phyloP scores from a whole-genome alignment of 2,329 filamentous ascomycete genomes.

The Trichoderma endophyticum region DNA sequence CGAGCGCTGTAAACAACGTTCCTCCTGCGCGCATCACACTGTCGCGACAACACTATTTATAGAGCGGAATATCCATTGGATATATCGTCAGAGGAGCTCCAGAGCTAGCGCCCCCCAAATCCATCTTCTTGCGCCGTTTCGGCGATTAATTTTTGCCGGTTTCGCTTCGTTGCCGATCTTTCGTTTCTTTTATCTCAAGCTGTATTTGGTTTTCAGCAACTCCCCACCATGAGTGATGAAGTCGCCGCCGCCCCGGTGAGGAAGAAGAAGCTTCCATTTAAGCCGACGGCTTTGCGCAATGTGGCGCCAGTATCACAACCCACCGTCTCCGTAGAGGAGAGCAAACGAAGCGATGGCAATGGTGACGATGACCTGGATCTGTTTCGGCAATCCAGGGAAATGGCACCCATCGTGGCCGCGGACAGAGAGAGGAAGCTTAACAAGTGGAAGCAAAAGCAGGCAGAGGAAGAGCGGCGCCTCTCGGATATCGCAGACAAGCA shows the following conservation, averaged over 20 bases:
- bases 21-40: not conserved
- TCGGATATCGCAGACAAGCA: constrained; percentile 24
- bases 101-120: not conserved
- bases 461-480: constrained; percentile 23
- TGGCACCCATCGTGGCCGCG: constrained; percentile 45
- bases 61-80: not conserved
- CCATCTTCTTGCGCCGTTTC: not conserved
- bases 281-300: constrained; percentile 44
- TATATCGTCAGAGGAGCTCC: not conserved
- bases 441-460: constrained; percentile 27
- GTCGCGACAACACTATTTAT: not conserved
- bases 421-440: constrained; percentile 35
- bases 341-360: constrained; percentile 17
- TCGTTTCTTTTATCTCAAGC: not conserved
- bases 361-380: constrained; percentile 42
- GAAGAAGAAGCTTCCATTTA: constrained; percentile 48
- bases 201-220: constrained; percentile 18
- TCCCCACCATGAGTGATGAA: constrained; percentile 30
- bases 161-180: not conserved
- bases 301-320: constrained; percentile 27
- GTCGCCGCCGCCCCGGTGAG: constrained; percentile 24
- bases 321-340: constrained; percentile 11
- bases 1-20: constrained; percentile 10
- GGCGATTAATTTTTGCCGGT: not conserved
- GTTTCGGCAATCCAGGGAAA: constrained; percentile 50